Evolutionary conservation across 148 eudicot genomes (phyloP), one percentile per base, ranked within the genome.

Genomic region (Cornus kousa): DNA sequence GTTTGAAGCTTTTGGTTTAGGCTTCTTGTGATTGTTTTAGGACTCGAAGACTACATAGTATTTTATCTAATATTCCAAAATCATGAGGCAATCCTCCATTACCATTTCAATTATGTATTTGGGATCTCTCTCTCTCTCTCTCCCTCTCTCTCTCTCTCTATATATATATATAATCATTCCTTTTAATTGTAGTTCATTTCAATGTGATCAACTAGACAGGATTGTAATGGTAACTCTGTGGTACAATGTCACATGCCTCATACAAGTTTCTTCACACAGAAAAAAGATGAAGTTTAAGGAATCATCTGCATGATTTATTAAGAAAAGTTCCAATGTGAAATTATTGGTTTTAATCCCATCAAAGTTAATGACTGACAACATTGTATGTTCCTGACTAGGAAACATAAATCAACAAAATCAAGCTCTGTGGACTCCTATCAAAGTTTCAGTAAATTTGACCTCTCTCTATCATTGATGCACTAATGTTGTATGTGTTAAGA

Each of bases 1-100:
- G 78, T 43, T 65, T 4, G 78, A 75, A 75, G 78, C 78, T 62
- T 60, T 22, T 40, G 59, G 70, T n/a, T 48, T 74, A 65, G 69
- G 78, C 70, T 75, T 75, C 77, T 60, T 62, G 22, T 35, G 39
- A 37, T 60, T 35, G 50, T 74, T 55, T 1, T 74, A 74, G 46
- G 31, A 14, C 46, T 60, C 24, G 6, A 9, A 17, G 33, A 43
- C 35, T 40, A 7, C 16, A 2, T 66, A 20, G 28, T 66, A 7
- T n/a, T 40, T 75, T 12, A 5, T 35, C 28, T 37, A 64, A 20
- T 64, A 39, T 39, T 64, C 0, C 28, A 75, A 60, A 35, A 23
- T 37, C 12, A 59, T 4, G 71, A 66, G 35, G 68, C 78, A 64
- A 65, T 75, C 59, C 70, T 75, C 70, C 71, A 75, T 65, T 43